phyloP scores from a whole-genome alignment of 768 basidiomycete species.

The Baorangia bicolor region DNA sequence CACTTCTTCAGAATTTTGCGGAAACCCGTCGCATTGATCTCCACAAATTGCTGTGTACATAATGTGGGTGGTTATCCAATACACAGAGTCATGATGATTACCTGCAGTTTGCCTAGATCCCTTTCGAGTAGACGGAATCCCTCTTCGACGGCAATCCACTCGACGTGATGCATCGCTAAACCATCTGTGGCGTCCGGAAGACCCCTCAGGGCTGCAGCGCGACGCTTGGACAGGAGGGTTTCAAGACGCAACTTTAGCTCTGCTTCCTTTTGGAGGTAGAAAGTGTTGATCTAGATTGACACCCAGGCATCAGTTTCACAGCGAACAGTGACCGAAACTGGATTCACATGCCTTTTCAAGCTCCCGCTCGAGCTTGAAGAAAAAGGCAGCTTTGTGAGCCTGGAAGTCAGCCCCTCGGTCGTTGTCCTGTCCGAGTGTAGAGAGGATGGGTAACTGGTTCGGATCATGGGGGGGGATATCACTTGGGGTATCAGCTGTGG shows the following conservation, averaged over 20 bases:
- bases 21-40: slow-evolving; percentile 96
- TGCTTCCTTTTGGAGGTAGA: slow-evolving; percentile 96
- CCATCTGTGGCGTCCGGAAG: slow-evolving; percentile 68
- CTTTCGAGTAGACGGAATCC: slow-evolving; percentile 93
- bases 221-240: slow-evolving; percentile 89
- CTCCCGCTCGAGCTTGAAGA: slow-evolving; percentile 97
- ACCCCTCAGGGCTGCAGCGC: slow-evolving; percentile 73
- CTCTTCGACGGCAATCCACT: slow-evolving; percentile 96
- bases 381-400: slow-evolving; percentile 96
- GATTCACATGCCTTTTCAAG: slow-evolving; percentile 78
- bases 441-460: slow-evolving; percentile 56
- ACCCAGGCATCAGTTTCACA: slow-evolving; percentile 1
- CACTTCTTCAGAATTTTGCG: slow-evolving; percentile 98
- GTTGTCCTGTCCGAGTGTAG: slow-evolving; percentile 61
- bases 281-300: slow-evolving; percentile 82
- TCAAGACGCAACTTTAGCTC: slow-evolving; percentile 90
- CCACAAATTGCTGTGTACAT: slow-evolving; percentile 80
- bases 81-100: slow-evolving; percentile 33
- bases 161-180: slow-evolving; percentile 60
- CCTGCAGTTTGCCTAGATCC: slow-evolving; percentile 94
- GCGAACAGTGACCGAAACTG: slow-evolving; percentile 1
- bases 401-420: slow-evolving; percentile 84
- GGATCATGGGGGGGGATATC: slow-evolving; percentile 38
- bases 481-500: slow-evolving; percentile 11
- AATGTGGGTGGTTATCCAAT: slow-evolving; percentile 13